Evolutionary conservation across 768 basidiomycete species (phyloP), one percentile per base, ranked within the genome.

Genomic region (Tephrocybe sp.): DNA sequence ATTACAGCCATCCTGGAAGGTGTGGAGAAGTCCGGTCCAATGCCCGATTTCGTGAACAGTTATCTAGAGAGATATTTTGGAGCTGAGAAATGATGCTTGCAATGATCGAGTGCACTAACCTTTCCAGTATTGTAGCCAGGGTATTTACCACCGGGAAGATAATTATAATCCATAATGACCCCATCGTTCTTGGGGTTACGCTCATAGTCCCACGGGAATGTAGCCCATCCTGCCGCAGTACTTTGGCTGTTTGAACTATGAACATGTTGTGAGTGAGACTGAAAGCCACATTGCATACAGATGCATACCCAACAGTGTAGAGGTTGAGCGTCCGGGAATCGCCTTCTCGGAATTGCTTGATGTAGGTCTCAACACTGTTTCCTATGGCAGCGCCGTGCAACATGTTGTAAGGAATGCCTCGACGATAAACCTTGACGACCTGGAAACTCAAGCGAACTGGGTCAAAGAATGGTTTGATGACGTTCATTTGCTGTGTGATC

Each of bases 171-270:
- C 36, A 64, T 57, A 37, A 64, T 66, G 39, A 69, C 66, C 21
- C 72, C 70, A 47, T 73, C 72, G 47, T 72, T 67, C n/a, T 47
- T 51, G 18, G 68, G 65, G 29, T 57, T 55, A 27, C 40, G 16
- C 8, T 41, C 12, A 59, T 69, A 72, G 38, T 55, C 51, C 16
- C 51, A 64, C 12, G 72, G 73, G 66, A 71, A 72, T 21, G 70
- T 69, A 6, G 69, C 56, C 57, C 72, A 72, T 11, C 70, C 68
- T n/a, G n/a, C n/a, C 22, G 72, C 58, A 16, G 70, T 62, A 22
- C 64, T 34, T 15, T 34, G 33, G n/a, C n/a, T n/a, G 15, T 21
- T 2, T 12, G 30, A 15, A 10, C 18, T 38, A 9, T 36, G 3
- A 9, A 33, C 37, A 21, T 13, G 23, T 25, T 24, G 34, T 34